Evolutionary conservation across 1,284 basidiomycete genomes (phyloP).

Genomic region (Lentinula novae-zelandiae): DNA sequence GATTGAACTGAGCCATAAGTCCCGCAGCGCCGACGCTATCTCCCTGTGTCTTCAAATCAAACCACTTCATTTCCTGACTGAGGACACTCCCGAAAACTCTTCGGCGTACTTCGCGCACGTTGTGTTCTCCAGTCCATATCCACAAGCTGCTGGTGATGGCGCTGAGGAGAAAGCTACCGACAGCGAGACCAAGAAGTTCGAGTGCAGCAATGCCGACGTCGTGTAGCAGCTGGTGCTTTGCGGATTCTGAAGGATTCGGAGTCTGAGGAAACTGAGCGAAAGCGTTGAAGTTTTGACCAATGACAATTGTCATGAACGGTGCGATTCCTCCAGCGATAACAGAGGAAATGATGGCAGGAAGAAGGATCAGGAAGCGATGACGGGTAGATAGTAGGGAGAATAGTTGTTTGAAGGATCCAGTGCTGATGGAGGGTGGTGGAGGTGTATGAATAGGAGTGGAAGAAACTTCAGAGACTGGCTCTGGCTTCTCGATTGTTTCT

Average conservation of each 20-base stretch:
- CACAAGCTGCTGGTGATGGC: conserved; percentile 78
- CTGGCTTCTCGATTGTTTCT: conserved; percentile 6
- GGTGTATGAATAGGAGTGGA: conserved; percentile 7
- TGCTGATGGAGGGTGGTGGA: neutral
- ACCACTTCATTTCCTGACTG: conserved; percentile 81
- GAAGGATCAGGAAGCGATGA: conserved; percentile 55
- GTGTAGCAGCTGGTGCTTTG: conserved; percentile 52
- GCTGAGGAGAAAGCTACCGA: conserved; percentile 69
- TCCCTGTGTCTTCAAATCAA: conserved; percentile 76
- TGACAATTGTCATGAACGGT: conserved; percentile 89
- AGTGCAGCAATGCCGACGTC: conserved; percentile 62
- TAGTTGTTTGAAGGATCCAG: conserved; percentile 42
- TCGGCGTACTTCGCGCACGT: conserved; percentile 67
- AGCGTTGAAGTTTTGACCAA: conserved; percentile 83
- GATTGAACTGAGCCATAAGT: conserved; percentile 90
- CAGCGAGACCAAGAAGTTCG: conserved; percentile 69
- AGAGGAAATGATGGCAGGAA: conserved; percentile 73
- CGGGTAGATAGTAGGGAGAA: conserved; percentile 61
- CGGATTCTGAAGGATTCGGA: conserved; percentile 41
- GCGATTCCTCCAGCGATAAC: conserved; percentile 75
- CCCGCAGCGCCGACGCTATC: conserved; percentile 78
- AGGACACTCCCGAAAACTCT: conserved; percentile 72
- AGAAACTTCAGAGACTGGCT: conserved; percentile 29
- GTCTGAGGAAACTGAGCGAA: conserved; percentile 62
- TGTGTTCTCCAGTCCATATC: conserved; percentile 86